phyloP scores from a whole-genome alignment of 2,329 filamentous ascomycete species.

The Botrytis squamosa region DNA sequence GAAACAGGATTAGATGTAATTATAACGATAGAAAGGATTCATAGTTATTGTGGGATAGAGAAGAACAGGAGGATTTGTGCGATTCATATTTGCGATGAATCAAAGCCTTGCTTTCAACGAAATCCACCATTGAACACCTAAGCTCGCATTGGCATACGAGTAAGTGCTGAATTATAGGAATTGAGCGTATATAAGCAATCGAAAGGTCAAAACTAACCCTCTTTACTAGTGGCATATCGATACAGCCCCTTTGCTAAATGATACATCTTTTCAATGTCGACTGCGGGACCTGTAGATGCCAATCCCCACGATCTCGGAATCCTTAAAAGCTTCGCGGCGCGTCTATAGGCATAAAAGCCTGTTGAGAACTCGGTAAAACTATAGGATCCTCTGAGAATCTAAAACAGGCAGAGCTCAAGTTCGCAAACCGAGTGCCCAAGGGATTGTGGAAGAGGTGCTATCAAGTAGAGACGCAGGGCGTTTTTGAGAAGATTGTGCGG shows the following conservation, averaged over 20 bases:
- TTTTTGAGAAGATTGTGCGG: background rate
- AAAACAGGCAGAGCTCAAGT: background rate
- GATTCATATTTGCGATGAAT: background rate
- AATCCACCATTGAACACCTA: background rate
- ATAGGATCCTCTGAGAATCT: background rate
- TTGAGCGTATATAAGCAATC: background rate
- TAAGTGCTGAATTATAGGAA: background rate
- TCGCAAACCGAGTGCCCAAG: background rate
- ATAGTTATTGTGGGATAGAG: background rate
- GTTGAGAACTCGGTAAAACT: background rate
- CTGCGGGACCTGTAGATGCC: background rate
- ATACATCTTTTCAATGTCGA: slow-evolving; percentile 63
- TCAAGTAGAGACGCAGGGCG: background rate
- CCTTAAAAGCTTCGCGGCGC: background rate
- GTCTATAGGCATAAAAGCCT: background rate
- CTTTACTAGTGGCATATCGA: slow-evolving; percentile 93
- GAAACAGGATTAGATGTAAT: background rate
- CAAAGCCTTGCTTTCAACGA: background rate
- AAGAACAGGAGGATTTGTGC: background rate
- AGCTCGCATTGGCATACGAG: background rate
- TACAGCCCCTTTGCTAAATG: slow-evolving; percentile 95
- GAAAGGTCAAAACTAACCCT: slow-evolving; percentile 57
- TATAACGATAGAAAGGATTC: background rate
- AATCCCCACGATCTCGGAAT: background rate
- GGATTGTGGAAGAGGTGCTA: background rate